Percentiles rank a stretch among this genome's conserved stretches.
These are phyloP conservation scores for Kurtzmaniella cleridarum DNA, from an alignment of 805 yeast genomes.

Conservation along the genomic window DNA sequence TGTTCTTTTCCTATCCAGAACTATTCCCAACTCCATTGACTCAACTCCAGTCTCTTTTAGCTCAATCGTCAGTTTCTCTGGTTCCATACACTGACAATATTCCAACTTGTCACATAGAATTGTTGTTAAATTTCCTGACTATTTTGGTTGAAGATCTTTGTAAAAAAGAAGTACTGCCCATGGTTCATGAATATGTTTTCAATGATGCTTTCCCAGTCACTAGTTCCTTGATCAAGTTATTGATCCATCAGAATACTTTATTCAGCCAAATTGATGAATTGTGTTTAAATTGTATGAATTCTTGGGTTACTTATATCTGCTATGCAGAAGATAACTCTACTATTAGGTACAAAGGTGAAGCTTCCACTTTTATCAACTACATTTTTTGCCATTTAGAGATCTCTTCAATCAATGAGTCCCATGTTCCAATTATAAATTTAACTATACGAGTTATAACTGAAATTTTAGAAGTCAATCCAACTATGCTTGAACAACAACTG, in stretches of 20 bases:
- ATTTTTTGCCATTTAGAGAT: constrained; percentile 12
- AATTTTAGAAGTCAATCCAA: constrained; percentile 41
- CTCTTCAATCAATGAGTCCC: background rate
- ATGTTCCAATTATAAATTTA: constrained; percentile 10
- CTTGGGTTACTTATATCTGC: constrained; percentile 36
- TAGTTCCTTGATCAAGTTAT: background rate
- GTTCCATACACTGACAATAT: background rate
- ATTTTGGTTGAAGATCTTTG: constrained; percentile 49
- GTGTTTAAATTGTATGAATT: constrained; percentile 21
- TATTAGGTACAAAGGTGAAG: constrained; percentile 19
- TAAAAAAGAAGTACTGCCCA: constrained; percentile 24
- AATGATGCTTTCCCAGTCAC: constrained; percentile 1
- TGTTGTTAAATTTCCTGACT: constrained; percentile 32
- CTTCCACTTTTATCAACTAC: constrained; percentile 8
- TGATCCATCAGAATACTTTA: background rate
- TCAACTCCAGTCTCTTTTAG: too few species aligned
- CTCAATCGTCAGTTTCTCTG: too few species aligned
- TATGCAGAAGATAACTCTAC: constrained; percentile 30
- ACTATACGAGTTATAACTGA: constrained; percentile 36
- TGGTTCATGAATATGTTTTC: constrained; percentile 27
- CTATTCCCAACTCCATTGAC: too few species aligned
- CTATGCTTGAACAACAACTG: constrained; percentile 28
- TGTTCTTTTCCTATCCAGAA: background rate
- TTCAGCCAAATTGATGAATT: constrained; percentile 6
- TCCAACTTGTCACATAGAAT: constrained; percentile 3